Percentiles rank a stretch among this genome's conserved stretches.
Conservation (phyloP, 1,284 basidiomycete species). For the Volvariella surrecta region DNA sequence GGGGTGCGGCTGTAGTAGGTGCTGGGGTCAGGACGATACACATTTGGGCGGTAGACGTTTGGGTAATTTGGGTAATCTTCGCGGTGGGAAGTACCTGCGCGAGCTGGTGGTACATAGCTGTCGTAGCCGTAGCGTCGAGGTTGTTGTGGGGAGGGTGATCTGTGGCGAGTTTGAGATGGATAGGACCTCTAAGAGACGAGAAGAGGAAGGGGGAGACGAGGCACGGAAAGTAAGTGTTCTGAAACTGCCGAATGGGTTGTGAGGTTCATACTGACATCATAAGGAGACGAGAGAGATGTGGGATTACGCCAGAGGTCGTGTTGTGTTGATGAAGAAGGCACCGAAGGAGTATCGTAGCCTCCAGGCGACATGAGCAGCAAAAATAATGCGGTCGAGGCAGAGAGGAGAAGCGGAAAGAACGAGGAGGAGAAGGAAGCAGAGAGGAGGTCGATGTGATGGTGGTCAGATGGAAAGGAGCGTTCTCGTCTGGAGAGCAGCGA, state of each 20-base stretch:
- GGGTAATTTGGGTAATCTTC: constrained; percentile 19
- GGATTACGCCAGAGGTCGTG: constrained; percentile 23
- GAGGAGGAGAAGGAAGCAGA: constrained; percentile 7
- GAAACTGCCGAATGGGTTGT: background rate
- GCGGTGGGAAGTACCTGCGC: constrained; percentile 27
- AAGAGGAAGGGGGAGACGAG: constrained; percentile 6
- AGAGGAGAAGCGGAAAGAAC: constrained; percentile 8
- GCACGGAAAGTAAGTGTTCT: constrained; percentile 5
- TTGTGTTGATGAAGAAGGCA: constrained; percentile 19
- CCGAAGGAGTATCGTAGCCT: constrained; percentile 24
- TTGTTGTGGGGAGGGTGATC: constrained; percentile 36
- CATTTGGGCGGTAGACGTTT: constrained; percentile 24
- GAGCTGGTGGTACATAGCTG: constrained; percentile 37
- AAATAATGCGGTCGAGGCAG: constrained; percentile 5
- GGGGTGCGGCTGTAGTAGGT: constrained; percentile 37
- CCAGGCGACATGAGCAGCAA: constrained; percentile 28
- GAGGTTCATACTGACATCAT: constrained; percentile 26
- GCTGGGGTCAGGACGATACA: constrained; percentile 33
- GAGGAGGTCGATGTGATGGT: background rate
- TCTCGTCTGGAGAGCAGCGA: too few relatives aligned
- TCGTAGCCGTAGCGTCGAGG: constrained; percentile 34
- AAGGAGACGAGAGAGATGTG: constrained; percentile 18
- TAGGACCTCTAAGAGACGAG: constrained; percentile 19
- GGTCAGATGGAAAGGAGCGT: too few relatives aligned
- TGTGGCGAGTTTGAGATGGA: constrained; percentile 25